Evolutionary conservation across 108 stramenopile species (phyloP).

Genomic region (Fragilaria radians): DNA sequence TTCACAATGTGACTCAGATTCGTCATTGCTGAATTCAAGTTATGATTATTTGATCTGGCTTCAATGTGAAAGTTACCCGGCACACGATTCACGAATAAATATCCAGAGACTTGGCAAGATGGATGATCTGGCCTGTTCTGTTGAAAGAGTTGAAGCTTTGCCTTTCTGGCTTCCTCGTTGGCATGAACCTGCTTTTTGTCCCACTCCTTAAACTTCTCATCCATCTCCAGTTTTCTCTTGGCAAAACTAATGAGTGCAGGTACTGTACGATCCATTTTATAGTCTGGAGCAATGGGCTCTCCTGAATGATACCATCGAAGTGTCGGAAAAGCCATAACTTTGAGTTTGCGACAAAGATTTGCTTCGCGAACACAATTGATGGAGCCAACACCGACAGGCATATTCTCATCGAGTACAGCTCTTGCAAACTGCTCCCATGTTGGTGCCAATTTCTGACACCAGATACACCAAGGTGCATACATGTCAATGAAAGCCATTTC

Average conservation of each 20-base stretch:
- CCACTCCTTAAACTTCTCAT: constrained; percentile 83
- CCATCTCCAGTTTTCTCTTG: constrained; percentile 76
- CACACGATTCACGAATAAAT: constrained; percentile 89
- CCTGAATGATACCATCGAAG: constrained; percentile 84
- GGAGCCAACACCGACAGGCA: constrained; percentile 79
- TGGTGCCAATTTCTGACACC: constrained; percentile 94
- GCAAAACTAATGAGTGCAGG: constrained; percentile 63
- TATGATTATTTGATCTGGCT: constrained; percentile 89
- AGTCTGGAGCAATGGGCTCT: constrained; percentile 77
- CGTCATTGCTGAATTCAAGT: constrained; percentile 92
- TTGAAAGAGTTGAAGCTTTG: constrained; percentile 40
- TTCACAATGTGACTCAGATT: constrained; percentile 93
- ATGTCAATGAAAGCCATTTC: constrained; percentile 87
- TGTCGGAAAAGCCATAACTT: constrained; percentile 94
- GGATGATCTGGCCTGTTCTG: constrained; percentile 79
- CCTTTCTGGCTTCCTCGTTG: constrained; percentile 30
- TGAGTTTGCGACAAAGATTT: constrained; percentile 76
- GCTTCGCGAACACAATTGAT: constrained; percentile 92
- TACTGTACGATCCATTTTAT: constrained; percentile 87
- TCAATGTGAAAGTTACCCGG: constrained; percentile 98
- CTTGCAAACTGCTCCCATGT: constrained; percentile 92
- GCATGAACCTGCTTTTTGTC: constrained; percentile 43
- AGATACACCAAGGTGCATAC: constrained; percentile 94
- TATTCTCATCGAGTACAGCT: constrained; percentile 41
- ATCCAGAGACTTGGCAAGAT: constrained; percentile 79